Evolutionary conservation across 2,329 filamentous ascomycete species (phyloP).

Genomic region (Fusarium sp.): DNA sequence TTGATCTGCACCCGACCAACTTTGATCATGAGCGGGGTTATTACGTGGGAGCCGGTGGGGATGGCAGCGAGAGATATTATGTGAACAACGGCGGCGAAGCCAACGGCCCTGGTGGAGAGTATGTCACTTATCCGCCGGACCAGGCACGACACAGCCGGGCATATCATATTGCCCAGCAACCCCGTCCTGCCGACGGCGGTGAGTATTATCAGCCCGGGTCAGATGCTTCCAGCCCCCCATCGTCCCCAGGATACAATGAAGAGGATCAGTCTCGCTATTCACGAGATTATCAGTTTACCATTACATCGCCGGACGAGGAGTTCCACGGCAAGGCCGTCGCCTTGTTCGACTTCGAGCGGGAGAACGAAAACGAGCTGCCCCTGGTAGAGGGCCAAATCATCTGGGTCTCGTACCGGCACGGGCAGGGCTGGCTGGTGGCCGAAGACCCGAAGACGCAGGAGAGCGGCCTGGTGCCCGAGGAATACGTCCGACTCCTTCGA

Average conservation of each 20-base stretch:
- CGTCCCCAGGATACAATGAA: slow-evolving; percentile 68
- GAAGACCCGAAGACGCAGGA: slow-evolving; percentile 95
- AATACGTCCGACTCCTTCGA: slow-evolving; percentile 91
- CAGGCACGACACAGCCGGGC: slow-evolving; percentile 69
- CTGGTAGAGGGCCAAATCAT: slow-evolving; percentile 96
- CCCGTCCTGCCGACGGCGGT: slow-evolving; percentile 61
- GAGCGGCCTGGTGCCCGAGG: slow-evolving; percentile 94
- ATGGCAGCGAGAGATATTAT: slow-evolving; percentile 82
- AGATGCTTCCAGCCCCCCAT: slow-evolving; percentile 68
- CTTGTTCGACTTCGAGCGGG: slow-evolving; percentile 92
- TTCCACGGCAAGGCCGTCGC: slow-evolving; percentile 98
- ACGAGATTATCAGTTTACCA: slow-evolving; percentile 93
- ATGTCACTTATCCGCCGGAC: slow-evolving; percentile 80
- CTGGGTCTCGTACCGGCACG: slow-evolving; percentile 94
- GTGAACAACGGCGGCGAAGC: slow-evolving; percentile 76
- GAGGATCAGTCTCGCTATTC: slow-evolving; percentile 85
- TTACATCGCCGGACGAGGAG: slow-evolving; percentile 94
- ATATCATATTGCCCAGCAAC: slow-evolving; percentile 57
- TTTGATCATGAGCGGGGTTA: slow-evolving; percentile 74
- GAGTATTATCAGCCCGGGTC: slow-evolving; percentile 66
- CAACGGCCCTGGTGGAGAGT: slow-evolving; percentile 82
- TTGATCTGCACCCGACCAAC: slow-evolving; percentile 59
- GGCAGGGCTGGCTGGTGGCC: slow-evolving; percentile 96
- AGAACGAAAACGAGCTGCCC: slow-evolving; percentile 96
- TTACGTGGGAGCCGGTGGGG: slow-evolving; percentile 74